phyloP scores from a whole-genome alignment of 202 grass and related monocot species.

The Zizania palustris region DNA sequence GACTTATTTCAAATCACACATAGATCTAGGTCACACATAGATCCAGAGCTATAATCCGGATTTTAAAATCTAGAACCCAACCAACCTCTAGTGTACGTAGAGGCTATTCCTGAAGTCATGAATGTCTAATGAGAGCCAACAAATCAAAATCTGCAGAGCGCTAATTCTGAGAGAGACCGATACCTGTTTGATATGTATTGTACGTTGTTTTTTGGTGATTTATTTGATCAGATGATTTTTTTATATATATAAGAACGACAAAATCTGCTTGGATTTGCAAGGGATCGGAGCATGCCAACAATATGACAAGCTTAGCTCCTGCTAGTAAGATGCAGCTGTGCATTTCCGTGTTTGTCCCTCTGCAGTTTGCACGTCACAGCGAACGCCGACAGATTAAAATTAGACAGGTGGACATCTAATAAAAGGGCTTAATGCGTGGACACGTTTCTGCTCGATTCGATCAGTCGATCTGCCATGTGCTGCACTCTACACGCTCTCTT shows the following conservation, averaged over 20 bases:
- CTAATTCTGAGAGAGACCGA: not conserved
- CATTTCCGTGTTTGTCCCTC: not conserved
- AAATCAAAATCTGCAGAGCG: not conserved
- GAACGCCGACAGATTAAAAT: constrained; percentile 5
- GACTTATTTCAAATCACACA: no score
- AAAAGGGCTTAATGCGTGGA: not conserved
- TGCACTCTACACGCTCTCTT: not conserved
- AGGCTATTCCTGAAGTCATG: no score
- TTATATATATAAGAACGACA: not conserved
- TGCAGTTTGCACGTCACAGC: not conserved
- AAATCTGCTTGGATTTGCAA: not conserved
- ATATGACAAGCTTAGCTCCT: not conserved
- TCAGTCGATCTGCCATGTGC: not conserved
- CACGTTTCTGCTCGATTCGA: not conserved
- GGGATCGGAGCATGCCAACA: not conserved
- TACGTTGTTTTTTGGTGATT: not conserved
- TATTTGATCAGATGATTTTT: not conserved
- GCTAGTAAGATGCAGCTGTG: not conserved
- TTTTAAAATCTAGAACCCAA: no score
- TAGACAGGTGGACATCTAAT: not conserved
- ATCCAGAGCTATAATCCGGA: no score
- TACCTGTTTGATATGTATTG: no score
- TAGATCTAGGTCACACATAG: no score
- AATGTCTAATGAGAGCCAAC: not conserved
- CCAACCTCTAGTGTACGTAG: no score